These are phyloP conservation scores for Xerocomus cyaneibrunnescens DNA, from an alignment of 1,284 basidiomycete genomes.

Conservation along the genomic window DNA sequence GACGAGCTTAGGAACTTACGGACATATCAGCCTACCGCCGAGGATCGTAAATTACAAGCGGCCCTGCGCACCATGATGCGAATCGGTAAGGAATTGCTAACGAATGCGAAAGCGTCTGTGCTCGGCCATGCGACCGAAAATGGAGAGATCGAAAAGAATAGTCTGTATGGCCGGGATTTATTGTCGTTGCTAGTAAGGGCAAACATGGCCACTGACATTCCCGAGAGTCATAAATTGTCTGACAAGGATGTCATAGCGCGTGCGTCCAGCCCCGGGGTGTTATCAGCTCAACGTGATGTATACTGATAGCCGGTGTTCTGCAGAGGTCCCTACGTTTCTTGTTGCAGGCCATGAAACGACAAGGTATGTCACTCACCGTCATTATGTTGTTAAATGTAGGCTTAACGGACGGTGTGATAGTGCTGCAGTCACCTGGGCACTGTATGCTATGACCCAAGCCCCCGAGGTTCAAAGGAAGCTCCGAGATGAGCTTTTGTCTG, in stretches of 20 bases:
- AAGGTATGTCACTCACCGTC: slow-evolving; percentile 40
- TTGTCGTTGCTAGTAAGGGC: slow-evolving; percentile 58
- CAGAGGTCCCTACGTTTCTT: slow-evolving; percentile 42
- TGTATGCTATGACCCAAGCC: slow-evolving; percentile 60
- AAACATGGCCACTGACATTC: slow-evolving; percentile 60
- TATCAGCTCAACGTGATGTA: background rate
- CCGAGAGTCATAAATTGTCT: slow-evolving; percentile 59
- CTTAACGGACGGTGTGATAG: slow-evolving; percentile 26
- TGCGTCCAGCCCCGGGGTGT: slow-evolving; percentile 37
- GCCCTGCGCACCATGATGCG: slow-evolving; percentile 26
- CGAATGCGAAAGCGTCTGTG: slow-evolving; percentile 42
- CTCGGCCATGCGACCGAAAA: slow-evolving; percentile 20
- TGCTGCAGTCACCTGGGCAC: slow-evolving; percentile 56
- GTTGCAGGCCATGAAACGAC: slow-evolving; percentile 80
- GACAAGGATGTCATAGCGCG: slow-evolving; percentile 76
- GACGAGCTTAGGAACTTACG: background rate
- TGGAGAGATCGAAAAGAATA: slow-evolving; percentile 30
- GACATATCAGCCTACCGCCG: slow-evolving; percentile 14
- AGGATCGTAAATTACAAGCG: background rate
- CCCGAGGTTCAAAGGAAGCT: slow-evolving; percentile 63
- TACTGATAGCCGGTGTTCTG: background rate
- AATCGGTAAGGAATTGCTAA: slow-evolving; percentile 48
- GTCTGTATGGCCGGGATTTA: slow-evolving; percentile 44
- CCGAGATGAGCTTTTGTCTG: slow-evolving; percentile 58
- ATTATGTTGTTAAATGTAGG: background rate